Base-by-base conservation (phyloP, 805 yeast genomes). In the Candida coleopterorum region DNA sequence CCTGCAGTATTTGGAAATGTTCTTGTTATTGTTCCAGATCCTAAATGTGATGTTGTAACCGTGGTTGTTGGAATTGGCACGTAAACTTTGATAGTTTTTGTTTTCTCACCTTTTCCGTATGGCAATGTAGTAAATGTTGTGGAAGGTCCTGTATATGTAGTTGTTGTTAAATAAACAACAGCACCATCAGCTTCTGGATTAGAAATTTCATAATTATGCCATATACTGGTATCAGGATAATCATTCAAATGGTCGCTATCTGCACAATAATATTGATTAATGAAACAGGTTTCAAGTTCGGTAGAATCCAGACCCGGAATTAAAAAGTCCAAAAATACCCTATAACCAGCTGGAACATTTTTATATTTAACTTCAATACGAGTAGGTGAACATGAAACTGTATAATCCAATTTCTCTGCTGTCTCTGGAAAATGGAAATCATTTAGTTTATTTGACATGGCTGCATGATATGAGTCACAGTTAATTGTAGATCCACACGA, bases 291-390 rank as follows among this genome's bases (percentile, higher is more conserved):
- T 9, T 24, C 35, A 21, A 9, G 3, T 6, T 31, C 16, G 5
- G 34, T 31, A 7, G 26, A 14, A 10, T 22, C 14, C 8, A 6
- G 16, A 25, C 11, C 7, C 8, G 28, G 26, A 12, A 34, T 22
- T 21, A 39, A 27, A 10, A 37, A 33, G 17, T 43, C 44, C 17
- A 50, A 37, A 37, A 44, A 50, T 6, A 53, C 55, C 9, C 53
- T 35, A 37, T 34, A 50, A 1, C 57, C 58, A 8, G 56, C 53
- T 15, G 59, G 58, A n/a, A 54, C 32, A 28, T 46, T 45, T 4
- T 24, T 16, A 39, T 49, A 53, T n/a, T 18, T 35, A 11, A 37
- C 29, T 5, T 23, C 22, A 8, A 38, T 27, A 6, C 12, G 6
- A 4, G 37, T 32, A 9, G 38, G 17, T 6, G 38, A 22, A 42